Evolutionary conservation across 179 eudicot species (phyloP), one percentile per base, ranked within the genome.

Genomic region (Sideroxylon spinosum): DNA sequence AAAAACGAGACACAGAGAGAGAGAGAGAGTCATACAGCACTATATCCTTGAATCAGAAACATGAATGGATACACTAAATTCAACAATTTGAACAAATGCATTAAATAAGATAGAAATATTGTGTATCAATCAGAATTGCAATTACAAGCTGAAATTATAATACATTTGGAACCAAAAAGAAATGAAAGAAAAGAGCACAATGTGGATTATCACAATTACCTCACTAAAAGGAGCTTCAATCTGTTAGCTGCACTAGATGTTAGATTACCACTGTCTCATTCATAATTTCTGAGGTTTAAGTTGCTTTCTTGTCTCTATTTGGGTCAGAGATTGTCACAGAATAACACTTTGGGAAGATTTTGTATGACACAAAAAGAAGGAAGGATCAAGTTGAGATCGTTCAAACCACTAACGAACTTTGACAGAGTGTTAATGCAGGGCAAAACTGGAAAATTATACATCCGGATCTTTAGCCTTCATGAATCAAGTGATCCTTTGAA

Each of bases 401-500:
- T 32, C 37, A 28, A 17, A 59, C 26, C n/a, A 19, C 14, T 70
- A 48, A 67, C 11, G 53, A 78, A 29, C 72, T 53, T 28, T 74
- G 78, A 77, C 79, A 78, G 78, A 69, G 85, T 61, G 81, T 63
- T 68, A 83, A 71, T 79, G 59, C 76, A 79, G 68, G 82, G 87
- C 59, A 78, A 82, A 75, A 71, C 87, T 81, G 83, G 76, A 77
- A 78, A 82, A 80, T 66, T 71, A 67, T 75, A 70, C 84, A 68
- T 59, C 75, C 84, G 78, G 72, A 86, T 77, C 49, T 49, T 78
- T 82, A 85, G 77, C 78, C 89, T 87, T 93, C 95, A 82, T 84
- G 97, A 87, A 91, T 93, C 90, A 80, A 83, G 85, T 86, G 96
- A 76, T 87, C 97, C 88, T 91, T 95, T 72, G 91, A 87, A 82